A percentile compares a stretch with the other conserved stretches of the same genome.
Conservation (phyloP, 306 rosid genomes). For the Sphenostylis stenocarpa region DNA sequence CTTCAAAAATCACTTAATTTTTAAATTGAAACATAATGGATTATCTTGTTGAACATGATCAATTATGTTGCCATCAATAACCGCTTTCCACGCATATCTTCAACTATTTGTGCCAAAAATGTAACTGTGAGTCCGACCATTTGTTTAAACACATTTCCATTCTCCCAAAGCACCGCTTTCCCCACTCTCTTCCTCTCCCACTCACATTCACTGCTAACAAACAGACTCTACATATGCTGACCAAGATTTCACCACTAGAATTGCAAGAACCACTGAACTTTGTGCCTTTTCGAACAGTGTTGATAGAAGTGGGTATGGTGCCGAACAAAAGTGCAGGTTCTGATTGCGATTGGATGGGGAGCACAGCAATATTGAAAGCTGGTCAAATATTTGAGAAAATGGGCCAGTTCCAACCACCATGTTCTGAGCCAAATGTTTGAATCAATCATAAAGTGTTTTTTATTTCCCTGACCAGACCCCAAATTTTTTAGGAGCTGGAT, state of each 20-base stretch:
- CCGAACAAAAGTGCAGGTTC: neutral
- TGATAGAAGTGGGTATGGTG: neutral
- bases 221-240: neutral
- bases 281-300: neutral
- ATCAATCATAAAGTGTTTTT: neutral
- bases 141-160: too few species aligned
- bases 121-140: too few species aligned
- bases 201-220: too few species aligned
- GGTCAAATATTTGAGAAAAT: neutral
- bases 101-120: too few species aligned
- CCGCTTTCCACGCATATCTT: too few species aligned
- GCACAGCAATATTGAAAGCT: neutral
- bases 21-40: too few species aligned
- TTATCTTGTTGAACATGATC: too few species aligned
- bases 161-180: too few species aligned
- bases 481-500: neutral
- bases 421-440: neutral
- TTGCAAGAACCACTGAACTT: neutral
- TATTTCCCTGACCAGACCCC: neutral
- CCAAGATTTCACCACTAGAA: neutral
- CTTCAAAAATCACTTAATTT: too few species aligned
- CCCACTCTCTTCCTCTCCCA: too few species aligned
- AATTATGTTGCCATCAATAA: too few species aligned
- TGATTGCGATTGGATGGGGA: neutral
- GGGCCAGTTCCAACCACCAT: neutral